Conservation (phyloP, 345 rosid species). For the Boechera stricta region DNA sequence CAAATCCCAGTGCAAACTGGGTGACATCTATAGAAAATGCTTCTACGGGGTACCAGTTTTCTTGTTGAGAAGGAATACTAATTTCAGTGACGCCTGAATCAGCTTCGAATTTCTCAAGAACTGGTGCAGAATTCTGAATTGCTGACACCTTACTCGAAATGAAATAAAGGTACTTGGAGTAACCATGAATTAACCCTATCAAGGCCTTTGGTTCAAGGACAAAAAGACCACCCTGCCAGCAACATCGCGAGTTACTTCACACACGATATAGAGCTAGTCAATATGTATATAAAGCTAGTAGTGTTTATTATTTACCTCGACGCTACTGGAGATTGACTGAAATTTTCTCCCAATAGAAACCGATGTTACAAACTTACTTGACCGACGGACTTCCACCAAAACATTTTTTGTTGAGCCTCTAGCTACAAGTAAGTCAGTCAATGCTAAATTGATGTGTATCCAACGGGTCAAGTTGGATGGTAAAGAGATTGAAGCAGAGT, state of each 20-base stretch:
- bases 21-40: constrained; percentile 55
- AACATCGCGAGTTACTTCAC: constrained; percentile 44
- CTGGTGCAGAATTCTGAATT: constrained; percentile 44
- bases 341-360: constrained; percentile 63
- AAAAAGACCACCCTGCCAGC: constrained; percentile 79
- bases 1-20: constrained; percentile 65
- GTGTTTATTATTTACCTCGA: constrained; percentile 59
- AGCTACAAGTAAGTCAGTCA: constrained; percentile 58
- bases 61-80: constrained; percentile 46
- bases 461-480: constrained; percentile 48
- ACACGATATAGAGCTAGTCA: constrained; percentile 29
- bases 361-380: constrained; percentile 60
- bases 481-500: constrained; percentile 48
- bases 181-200: constrained; percentile 52
- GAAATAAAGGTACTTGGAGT: constrained; percentile 51
- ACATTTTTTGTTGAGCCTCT: constrained; percentile 59
- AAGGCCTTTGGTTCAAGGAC: constrained; percentile 69
- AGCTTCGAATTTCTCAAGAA: constrained; percentile 46
- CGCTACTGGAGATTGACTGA: constrained; percentile 57
- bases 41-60: constrained; percentile 50
- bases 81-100: constrained; percentile 35
- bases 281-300: constrained; percentile 29
- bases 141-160: constrained; percentile 46
- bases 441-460: constrained; percentile 55
- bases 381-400: constrained; percentile 55